Base-by-base conservation (phyloP, 2,329 filamentous ascomycete genomes). In the Talaromyces sp. region DNA sequence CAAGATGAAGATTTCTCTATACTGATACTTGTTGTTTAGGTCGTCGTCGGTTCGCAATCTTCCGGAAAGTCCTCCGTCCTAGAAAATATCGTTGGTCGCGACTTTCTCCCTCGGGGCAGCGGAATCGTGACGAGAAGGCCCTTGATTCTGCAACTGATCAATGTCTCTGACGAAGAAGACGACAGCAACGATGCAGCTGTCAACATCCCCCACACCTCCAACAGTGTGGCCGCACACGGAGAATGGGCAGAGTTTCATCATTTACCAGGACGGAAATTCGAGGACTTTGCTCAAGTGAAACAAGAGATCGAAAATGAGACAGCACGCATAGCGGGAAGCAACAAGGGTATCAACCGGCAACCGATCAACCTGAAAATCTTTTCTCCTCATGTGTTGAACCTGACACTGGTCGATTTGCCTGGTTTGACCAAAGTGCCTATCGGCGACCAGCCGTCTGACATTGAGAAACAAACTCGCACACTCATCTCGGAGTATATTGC, bases 311-410 rank as follows among this genome's bases (percentile, higher is more conserved):
- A 98, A 82, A 93, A 92, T 68, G 95, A 99, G 82, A 99, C 96
- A 22, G 88, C 92, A 66, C 88, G 95, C 72, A 96, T 99, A 82
- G 91, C 91, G 66, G 95, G 95, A 72, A 96, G 87, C 81, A 99
- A 99, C 82, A 98, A 98, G 81, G 95, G 95, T 73, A 99, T 99
- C 82, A 97, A 97, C 78, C 86, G 95, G 68, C 92, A 96, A 76
- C 93, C 95, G 66, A 99, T 99, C 78, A 98, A 99, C 80, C 86
- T 99, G 70, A 98, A 98, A 78, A 95, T 99, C 68, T 99, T 97
- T 82, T 98, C 95, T 54, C 93, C 95, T 27, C 90, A 97, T 77
- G 95, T 99, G 66, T 86, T 99, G 67, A 99, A 96, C 79, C 83
- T 99, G 79, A 99, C 95, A 2, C 83, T 99, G 72, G 95, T 99